phyloP scores from a whole-genome alignment of 2,329 filamentous ascomycete genomes.

The Venturia asperata region DNA sequence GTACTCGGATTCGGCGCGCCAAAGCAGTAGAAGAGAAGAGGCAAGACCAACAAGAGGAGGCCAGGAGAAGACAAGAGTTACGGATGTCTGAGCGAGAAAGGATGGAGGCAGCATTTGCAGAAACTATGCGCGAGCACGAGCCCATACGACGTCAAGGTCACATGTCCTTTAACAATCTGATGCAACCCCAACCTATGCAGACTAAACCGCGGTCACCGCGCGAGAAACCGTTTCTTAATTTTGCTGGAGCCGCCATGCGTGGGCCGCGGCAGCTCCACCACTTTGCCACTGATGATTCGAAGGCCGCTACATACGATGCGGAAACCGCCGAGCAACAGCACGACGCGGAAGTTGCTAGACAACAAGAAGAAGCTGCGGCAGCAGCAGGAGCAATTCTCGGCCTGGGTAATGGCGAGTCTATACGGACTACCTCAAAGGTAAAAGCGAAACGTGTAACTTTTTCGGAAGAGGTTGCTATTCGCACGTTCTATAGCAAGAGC shows the following conservation, averaged over 20 bases:
- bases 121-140: slow-evolving; percentile 2
- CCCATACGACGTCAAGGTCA: not conserved
- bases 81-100: not conserved
- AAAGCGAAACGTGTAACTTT: not conserved
- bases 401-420: not conserved
- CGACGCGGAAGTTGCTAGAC: too few relatives aligned
- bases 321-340: not conserved
- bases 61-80: not conserved
- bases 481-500: not conserved
- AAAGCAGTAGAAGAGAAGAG: not conserved
- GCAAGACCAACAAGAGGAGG: not conserved
- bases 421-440: not conserved
- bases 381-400: not conserved
- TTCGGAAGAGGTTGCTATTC: not conserved
- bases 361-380: not conserved
- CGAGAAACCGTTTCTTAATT: not conserved
- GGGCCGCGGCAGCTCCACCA: not conserved
- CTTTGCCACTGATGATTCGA: not conserved
- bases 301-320: not conserved
- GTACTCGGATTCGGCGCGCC: not conserved
- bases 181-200: not conserved
- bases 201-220: not conserved
- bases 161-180: not conserved
- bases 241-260: not conserved
- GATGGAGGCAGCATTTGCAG: not conserved